phyloP scores from a whole-genome alignment of 495 filamentous ascomycete genomes.

The Letharia columbiana region DNA sequence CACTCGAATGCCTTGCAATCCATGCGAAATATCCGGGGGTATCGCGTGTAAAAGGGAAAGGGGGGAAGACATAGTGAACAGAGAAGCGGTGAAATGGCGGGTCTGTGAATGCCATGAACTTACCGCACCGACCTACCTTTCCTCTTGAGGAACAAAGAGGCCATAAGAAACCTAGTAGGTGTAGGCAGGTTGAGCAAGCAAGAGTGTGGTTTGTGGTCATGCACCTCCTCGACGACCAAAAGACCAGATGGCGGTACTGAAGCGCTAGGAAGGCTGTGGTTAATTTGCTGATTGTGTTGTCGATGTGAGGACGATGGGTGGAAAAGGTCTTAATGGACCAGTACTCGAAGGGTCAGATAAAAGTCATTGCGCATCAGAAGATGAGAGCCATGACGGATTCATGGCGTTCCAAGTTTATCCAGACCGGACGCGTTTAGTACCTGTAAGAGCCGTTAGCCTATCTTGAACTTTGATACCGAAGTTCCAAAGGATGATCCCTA shows the following conservation, averaged over 20 bases:
- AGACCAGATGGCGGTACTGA: background rate
- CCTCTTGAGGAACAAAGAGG: background rate
- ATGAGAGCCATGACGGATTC: background rate
- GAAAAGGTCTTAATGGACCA: background rate
- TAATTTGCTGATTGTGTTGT: background rate
- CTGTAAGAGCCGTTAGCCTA: constrained; percentile 3
- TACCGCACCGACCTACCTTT: constrained; percentile 18
- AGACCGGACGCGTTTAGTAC: constrained; percentile 13
- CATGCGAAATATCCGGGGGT: constrained; percentile 5
- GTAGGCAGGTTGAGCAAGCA: background rate
- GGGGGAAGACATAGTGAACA: background rate
- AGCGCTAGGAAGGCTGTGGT: background rate
- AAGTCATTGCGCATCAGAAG: background rate
- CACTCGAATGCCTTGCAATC: background rate
- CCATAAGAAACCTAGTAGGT: background rate
- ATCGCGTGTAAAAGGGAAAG: background rate
- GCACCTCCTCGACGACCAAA: background rate
- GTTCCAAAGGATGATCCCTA: background rate
- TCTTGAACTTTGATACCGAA: background rate
- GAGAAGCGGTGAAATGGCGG: background rate
- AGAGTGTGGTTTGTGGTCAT: background rate
- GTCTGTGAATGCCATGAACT: constrained; percentile 7
- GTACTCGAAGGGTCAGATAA: background rate
- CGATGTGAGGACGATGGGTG: background rate
- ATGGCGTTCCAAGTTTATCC: background rate